Evolutionary conservation across 495 filamentous ascomycete species (phyloP).

Genomic region (Penicillium paxilli): DNA sequence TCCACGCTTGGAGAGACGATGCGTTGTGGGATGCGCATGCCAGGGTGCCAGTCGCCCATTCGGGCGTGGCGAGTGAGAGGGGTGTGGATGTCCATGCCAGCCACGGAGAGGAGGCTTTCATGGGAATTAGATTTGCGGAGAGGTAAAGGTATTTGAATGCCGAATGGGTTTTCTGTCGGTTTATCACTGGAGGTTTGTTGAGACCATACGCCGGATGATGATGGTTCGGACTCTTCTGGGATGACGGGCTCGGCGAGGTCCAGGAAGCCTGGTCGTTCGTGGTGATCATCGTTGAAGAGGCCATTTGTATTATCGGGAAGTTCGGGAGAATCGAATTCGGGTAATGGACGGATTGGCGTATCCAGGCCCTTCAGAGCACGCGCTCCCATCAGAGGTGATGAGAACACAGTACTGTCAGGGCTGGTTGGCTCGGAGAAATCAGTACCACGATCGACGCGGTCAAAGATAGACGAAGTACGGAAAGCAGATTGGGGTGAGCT

Average conservation of each 20-base stretch:
- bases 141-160: conserved; percentile 17
- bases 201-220: conserved; percentile 11
- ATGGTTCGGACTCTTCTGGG: conserved; percentile 43
- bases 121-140: conserved; percentile 47
- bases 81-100: conserved; percentile 53
- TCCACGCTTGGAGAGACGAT: conserved; percentile 37
- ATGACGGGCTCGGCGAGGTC: conserved; percentile 35
- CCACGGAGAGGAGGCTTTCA: conserved; percentile 52
- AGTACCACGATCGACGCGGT: conserved; percentile 55
- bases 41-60: conserved; percentile 33
- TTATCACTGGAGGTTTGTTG: background rate
- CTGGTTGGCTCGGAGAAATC: conserved; percentile 71
- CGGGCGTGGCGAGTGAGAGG: conserved; percentile 35
- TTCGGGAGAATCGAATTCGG: conserved; percentile 20
- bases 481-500: conserved; percentile 78
- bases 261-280: conserved; percentile 11
- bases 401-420: conserved; percentile 67
- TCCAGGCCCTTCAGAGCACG: conserved; percentile 56
- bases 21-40: conserved; percentile 34
- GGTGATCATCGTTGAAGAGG: conserved; percentile 25
- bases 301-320: conserved; percentile 6
- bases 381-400: conserved; percentile 39
- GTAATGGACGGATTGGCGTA: conserved; percentile 50
- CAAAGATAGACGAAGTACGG: conserved; percentile 75
- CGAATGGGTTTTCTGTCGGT: conserved; percentile 11